Base-by-base conservation (phyloP, 495 filamentous ascomycete species). In the Penicillium samsonianum region DNA sequence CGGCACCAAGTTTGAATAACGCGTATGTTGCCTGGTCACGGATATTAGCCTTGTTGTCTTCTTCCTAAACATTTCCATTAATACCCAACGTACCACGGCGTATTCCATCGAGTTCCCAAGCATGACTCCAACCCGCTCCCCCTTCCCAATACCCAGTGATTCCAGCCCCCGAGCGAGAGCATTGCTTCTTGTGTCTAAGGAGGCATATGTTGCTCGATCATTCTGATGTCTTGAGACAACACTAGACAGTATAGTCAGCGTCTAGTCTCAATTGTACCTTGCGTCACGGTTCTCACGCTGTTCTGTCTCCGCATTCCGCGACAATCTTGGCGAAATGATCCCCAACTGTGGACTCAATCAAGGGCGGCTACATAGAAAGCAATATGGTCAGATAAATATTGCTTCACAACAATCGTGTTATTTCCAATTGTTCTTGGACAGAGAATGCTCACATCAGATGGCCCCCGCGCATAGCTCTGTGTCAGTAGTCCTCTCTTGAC, bases 1-100 rank as follows among this genome's bases (percentile, higher is more conserved):
- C 87, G 42, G 90, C 94, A 16, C 94, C 94, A 3, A 97, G 80
- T 70, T 98, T 97, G 72, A 94, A 96, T 20, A 96, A 60, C 5
- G 91, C 91, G 73, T 98, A 97, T 22, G 89, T 95, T 16, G 84
- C 72, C 69, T 87, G 53, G 11, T 2, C 28, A 19, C 1, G 2
- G 16, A 5, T 17, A 23, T 55, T 4, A 55, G 43, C 22, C 19
- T 54, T 10, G 9, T 22, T 9, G 5, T 17, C 19, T 10, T 12
- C 7, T 6, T 9, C 12, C 6, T 14, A 5, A 0, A 14, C 9
- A 8, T 25, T 45, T n/a, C 9, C 3, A 22, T 1, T 19, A 22
- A n/a, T 14, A 44, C 9, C 6, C 19, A 35, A 62, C 79, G 51
- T 80, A 86, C 82, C 68, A 87, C 83, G 4, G 89, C 90, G 66